A percentile compares a stretch with the other conserved stretches of the same genome.
These are phyloP conservation scores for Rubia occidens DNA, from an alignment of 305 asterid genomes.

Conservation along the genomic window DNA sequence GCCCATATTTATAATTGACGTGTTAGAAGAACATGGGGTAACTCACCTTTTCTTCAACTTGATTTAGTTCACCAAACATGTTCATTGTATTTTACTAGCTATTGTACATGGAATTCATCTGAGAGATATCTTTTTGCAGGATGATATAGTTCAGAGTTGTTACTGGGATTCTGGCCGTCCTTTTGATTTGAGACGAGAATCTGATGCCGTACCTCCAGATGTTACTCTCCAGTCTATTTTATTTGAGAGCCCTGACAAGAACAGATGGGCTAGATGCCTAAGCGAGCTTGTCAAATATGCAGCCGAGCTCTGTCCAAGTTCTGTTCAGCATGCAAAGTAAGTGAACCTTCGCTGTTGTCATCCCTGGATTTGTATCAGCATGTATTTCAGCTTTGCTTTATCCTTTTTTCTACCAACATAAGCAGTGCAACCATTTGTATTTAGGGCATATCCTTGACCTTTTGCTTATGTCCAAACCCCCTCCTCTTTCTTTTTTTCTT, in stretches of 20 bases:
- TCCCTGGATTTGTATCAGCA: neutral
- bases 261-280: slow-evolving; percentile 96
- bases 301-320: slow-evolving; percentile 85
- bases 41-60: slow-evolving; percentile 23
- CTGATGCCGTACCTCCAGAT: slow-evolving; percentile 91
- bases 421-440: neutral
- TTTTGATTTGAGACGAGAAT: slow-evolving; percentile 86
- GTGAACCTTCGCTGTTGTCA: slow-evolving; percentile 9
- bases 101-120: neutral
- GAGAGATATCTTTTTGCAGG: slow-evolving; percentile 39
- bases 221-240: slow-evolving; percentile 87
- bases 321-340: slow-evolving; percentile 97
- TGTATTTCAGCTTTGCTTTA: neutral
- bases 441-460: neutral
- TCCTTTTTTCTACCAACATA: neutral
- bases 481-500: neutral
- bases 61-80: neutral
- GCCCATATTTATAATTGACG: slow-evolving; percentile 95
- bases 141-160: slow-evolving; percentile 98
- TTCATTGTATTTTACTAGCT: neutral
- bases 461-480: neutral
- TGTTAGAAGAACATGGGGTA: slow-evolving; percentile 99
- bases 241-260: slow-evolving; percentile 95
- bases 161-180: slow-evolving; percentile 97
- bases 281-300: slow-evolving; percentile 93